These are phyloP conservation scores for Beta lomatogona DNA, from an alignment of 179 eudicot genomes.

Conservation along the genomic window DNA sequence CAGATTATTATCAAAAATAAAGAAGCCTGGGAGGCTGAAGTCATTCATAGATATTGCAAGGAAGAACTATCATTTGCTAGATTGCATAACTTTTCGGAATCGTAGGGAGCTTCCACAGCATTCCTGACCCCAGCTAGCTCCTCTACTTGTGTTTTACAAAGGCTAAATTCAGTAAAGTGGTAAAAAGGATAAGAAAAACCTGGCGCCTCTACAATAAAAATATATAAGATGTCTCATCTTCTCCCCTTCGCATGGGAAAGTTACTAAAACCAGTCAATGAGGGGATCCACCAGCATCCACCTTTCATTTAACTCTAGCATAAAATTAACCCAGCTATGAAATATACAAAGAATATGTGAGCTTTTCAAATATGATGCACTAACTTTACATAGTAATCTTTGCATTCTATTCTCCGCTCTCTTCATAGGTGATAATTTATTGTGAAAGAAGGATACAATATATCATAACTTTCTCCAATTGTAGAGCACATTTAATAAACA, in stretches of 20 bases:
- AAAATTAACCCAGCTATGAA: background rate
- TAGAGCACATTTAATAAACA: background rate
- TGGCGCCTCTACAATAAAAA: background rate
- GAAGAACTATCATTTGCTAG: background rate
- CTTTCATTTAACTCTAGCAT: background rate
- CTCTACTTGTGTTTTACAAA: constrained; percentile 24
- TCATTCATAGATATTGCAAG: background rate
- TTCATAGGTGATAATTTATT: background rate
- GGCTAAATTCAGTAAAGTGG: background rate
- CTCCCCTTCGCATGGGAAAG: background rate
- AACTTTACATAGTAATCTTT: background rate
- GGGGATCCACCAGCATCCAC: background rate
- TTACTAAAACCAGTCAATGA: no score
- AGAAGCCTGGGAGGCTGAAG: background rate
- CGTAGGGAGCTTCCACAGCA: background rate
- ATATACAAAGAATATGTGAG: background rate
- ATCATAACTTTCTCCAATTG: background rate
- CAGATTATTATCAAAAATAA: background rate
- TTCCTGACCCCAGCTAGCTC: background rate
- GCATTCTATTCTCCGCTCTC: background rate
- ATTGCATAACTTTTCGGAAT: background rate
- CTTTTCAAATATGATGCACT: background rate
- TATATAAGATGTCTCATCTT: background rate
- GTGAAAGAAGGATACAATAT: background rate
- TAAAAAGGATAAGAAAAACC: background rate